Base-by-base conservation (phyloP, 331 rosid genomes). In the Pyracantha coccinea region DNA sequence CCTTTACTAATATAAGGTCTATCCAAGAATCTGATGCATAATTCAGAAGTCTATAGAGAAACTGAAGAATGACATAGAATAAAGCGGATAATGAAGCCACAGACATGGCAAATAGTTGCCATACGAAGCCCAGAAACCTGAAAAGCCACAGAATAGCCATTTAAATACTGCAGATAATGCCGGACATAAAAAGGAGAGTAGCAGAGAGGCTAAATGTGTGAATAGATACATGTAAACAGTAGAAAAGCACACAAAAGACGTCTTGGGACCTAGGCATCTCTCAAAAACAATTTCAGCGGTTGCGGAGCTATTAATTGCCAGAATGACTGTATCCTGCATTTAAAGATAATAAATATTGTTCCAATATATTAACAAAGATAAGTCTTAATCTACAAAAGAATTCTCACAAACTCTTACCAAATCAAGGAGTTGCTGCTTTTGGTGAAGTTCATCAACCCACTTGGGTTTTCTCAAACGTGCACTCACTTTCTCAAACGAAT, bases 391-490 rank as follows among this genome's bases (percentile, higher is more conserved):
- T 68, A 28, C 76, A 75, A 75, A 78, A 69, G 61, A 85, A 77
- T 19, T 31, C 24, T 69, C 23, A 21, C 23, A 74, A 50, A 77
- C 33, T 76, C 54, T 79, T 90, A 95, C 99, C 97, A 92, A 78
- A 75, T 88, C 96, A 83, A 84, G 76, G 52, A 68, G 68, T 61
- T 79, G 79, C 74, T 84, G 78, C 84, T 84, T 88, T 69, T 81
- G 80, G 81, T 89, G 84, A 81, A 95, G 96, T 67, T 79, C 87
- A 63, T 88, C 86, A 71, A 92, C 85, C 97, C 99, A 95, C 70
- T 85, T 86, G 77, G 99, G 97, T 60, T 78, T 86, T 78, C 82
- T 90, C 59, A 70, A 50, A 50, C 88, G 78, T 72, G 81, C 65
- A 55, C 75, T 86, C 72, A 63, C 86, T 81, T 84, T 87, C 69